phyloP scores from a whole-genome alignment of 768 basidiomycete genomes.

The Leucogyrophana mollusca region DNA sequence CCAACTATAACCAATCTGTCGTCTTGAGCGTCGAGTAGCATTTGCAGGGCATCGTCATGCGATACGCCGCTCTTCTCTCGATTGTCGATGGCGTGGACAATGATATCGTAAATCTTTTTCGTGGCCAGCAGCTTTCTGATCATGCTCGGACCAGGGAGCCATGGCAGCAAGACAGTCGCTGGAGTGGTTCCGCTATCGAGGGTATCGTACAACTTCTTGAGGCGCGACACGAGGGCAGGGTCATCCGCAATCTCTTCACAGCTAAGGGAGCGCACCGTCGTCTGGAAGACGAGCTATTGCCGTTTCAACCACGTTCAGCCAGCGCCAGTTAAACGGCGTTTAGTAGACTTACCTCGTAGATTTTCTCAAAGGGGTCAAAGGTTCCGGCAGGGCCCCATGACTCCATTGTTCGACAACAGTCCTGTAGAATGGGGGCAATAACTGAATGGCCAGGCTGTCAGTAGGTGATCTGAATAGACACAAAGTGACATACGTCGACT shows the following conservation, averaged over 20 bases:
- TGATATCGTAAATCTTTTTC: constrained; percentile 73
- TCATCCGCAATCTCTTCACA: constrained; percentile 72
- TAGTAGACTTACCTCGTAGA: constrained; percentile 54
- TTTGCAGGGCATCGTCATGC: constrained; percentile 68
- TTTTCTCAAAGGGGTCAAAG: constrained; percentile 70
- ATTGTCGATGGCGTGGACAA: constrained; percentile 53
- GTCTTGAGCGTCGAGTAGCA: constrained; percentile 70
- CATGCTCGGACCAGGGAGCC: constrained; percentile 76
- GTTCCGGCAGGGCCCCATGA: constrained; percentile 63
- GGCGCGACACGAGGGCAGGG: constrained; percentile 53
- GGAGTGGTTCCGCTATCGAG: constrained; percentile 74
- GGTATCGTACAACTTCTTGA: constrained; percentile 64
- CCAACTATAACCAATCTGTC: constrained; percentile 69
- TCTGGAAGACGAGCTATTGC: constrained; percentile 66
- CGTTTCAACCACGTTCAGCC: constrained; percentile 11
- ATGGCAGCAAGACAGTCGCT: constrained; percentile 69
- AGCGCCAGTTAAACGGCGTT: constrained; percentile 1
- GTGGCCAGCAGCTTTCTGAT: constrained; percentile 69
- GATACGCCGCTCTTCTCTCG: constrained; percentile 56
- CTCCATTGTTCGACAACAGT: constrained; percentile 59
- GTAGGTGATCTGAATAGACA: background rate
- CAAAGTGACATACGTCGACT: constrained; percentile 49
- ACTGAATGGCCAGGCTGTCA: constrained; percentile 1
- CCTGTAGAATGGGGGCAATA: constrained; percentile 49
- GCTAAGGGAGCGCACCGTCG: constrained; percentile 65